Evolutionary conservation across 2,329 filamentous ascomycete species (phyloP).

Genomic region (Ophiosphaerella korrae): DNA sequence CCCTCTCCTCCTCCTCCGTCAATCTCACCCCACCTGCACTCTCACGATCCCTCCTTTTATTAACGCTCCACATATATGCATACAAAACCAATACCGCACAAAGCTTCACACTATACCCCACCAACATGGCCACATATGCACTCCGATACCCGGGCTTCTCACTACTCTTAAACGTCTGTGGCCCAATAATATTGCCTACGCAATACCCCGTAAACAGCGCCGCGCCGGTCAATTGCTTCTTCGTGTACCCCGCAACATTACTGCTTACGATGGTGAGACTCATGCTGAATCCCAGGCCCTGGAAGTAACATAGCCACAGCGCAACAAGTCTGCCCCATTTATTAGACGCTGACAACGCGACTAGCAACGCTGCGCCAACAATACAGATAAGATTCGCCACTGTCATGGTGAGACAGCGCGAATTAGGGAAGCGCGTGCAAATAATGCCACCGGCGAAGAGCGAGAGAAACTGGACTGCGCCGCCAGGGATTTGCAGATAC

Average conservation of each 20-base stretch:
- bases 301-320: constrained; percentile 51
- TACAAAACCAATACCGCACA: constrained; percentile 44
- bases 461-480: constrained; percentile 49
- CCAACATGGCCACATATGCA: constrained; percentile 34
- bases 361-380: constrained; percentile 15
- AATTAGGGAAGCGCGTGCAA: constrained; percentile 20
- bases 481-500: constrained; percentile 65
- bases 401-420: constrained; percentile 27
- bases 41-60: constrained; percentile 39
- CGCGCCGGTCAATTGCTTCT: constrained; percentile 62
- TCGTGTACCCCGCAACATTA: constrained; percentile 49
- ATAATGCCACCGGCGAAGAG: constrained; percentile 31
- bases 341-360: constrained; percentile 7
- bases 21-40: constrained; percentile 20
- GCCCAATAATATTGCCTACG: constrained; percentile 49
- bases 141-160: constrained; percentile 44
- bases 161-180: constrained; percentile 48
- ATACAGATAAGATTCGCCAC: constrained; percentile 19
- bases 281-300: constrained; percentile 37
- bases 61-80: constrained; percentile 44
- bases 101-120: constrained; percentile 49
- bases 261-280: constrained; percentile 46
- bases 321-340: constrained; percentile 39
- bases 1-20: constrained; percentile 44
- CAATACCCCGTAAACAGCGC: constrained; percentile 50